Percentiles rank a stretch among this genome's conserved stretches.
phyloP scores from a whole-genome alignment of 1,284 basidiomycete genomes.

The Megacollybia platyphylla region DNA sequence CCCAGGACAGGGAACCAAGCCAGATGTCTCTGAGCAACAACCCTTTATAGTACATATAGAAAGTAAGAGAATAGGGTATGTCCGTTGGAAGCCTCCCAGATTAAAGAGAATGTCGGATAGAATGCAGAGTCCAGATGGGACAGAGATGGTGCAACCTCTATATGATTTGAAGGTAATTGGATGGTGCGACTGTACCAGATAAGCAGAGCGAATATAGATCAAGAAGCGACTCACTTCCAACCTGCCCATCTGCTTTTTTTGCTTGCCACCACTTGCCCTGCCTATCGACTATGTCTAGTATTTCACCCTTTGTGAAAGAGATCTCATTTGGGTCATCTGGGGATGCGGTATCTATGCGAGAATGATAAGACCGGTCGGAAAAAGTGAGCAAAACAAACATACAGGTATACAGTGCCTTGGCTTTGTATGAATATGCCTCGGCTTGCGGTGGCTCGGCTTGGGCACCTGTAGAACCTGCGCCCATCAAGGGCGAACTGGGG shows the following conservation, averaged over 20 bases:
- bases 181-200: conserved; percentile 52
- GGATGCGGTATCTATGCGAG: conserved; percentile 68
- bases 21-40: neutral
- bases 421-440: conserved; percentile 53
- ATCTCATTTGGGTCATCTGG: conserved; percentile 96
- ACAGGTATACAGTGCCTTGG: conserved; percentile 86
- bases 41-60: neutral
- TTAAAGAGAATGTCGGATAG: neutral
- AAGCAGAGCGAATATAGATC: conserved; percentile 6
- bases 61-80: neutral
- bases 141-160: conserved; percentile 16
- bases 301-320: conserved; percentile 87
- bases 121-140: neutral
- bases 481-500: conserved; percentile 55
- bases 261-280: conserved; percentile 96
- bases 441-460: conserved; percentile 17
- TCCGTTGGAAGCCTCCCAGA: neutral
- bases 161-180: conserved; percentile 71
- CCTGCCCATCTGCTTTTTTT: conserved; percentile 68
- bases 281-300: conserved; percentile 90
- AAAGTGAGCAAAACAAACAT: conserved; percentile 18
- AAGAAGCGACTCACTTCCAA: conserved; percentile 56
- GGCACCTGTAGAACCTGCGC: conserved; percentile 25
- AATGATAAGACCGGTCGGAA: conserved; percentile 9
- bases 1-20: neutral